Base-by-base conservation (phyloP, 2,329 filamentous ascomycete species). In the Ophiostoma novo-ulmi region DNA sequence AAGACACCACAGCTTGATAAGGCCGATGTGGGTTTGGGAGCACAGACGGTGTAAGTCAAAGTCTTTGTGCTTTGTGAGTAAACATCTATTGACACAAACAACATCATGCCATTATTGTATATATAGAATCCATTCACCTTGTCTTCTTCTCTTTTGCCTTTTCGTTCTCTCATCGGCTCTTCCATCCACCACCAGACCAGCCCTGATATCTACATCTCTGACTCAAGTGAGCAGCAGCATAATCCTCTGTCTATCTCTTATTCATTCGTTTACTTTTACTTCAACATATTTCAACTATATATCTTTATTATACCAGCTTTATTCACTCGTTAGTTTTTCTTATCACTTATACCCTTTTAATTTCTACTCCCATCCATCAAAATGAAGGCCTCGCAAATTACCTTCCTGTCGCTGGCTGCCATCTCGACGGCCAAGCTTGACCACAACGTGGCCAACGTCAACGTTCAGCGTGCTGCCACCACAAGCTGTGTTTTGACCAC, bases 401-500 rank as follows among this genome's bases (percentile, higher is more conserved):
- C 69, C 48, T n/a, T 72, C 20, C 36, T 72, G 38, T 71, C 71
- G 31, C 66, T 71, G 6, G 61, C 70, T 17, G 67, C 52, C 36
- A 41, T 41, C n/a, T 68, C 68, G 14, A 38, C 71, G 35, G 71
- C 71, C 31, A 64, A 35, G 14, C n/a, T 66, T 14, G 58, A 70
- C 31, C 67, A 69, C 38, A 22, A 64, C 6, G 65, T 68, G 14
- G 65, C 26, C 20, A 31, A 63, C 8, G 67, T 70, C 5, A n/a
- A 39, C 22, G 58, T 63, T 35, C 10, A 67, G n/a, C 65, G 38
- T 26, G 65, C 38, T 17, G 13, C 11, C 65, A 67, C 38, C 6
- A 44, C 58, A 17, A 66, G 31, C 44, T 74, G 72, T 26, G 65
- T 71, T 4, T 52, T 72, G 52, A 74, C 73, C 39, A 73, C 70